Evolutionary conservation across 371 early-diverging fungal species (phyloP).

Genomic region (Rhizopus arrhizus): DNA sequence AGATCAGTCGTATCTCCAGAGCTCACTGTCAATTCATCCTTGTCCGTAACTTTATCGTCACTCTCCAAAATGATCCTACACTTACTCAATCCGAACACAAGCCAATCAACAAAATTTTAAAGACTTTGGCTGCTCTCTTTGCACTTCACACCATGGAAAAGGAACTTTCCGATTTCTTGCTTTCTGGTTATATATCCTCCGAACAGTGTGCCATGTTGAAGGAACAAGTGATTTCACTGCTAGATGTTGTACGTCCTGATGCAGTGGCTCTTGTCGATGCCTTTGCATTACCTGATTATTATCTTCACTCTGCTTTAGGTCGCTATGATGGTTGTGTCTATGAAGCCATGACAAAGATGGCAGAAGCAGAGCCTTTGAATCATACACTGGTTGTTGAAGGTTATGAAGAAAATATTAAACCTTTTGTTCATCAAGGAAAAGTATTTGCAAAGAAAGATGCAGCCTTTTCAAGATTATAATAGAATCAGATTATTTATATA

Average conservation of each 20-base stretch:
- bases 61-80: slow-evolving; percentile 43
- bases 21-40: slow-evolving; percentile 72
- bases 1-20: slow-evolving; percentile 62
- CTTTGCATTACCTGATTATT: slow-evolving; percentile 76
- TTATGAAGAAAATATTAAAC: slow-evolving; percentile 62
- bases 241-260: slow-evolving; percentile 67
- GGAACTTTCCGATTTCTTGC: slow-evolving; percentile 67
- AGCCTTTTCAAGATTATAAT: background rate
- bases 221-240: slow-evolving; percentile 47
- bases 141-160: slow-evolving; percentile 70
- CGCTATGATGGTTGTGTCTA: slow-evolving; percentile 77
- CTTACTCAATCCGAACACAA: slow-evolving; percentile 36
- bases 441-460: slow-evolving; percentile 7
- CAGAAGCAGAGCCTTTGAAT: slow-evolving; percentile 71
- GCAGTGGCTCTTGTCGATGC: slow-evolving; percentile 78
- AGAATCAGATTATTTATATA: slow-evolving; percentile 20
- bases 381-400: slow-evolving; percentile 60
- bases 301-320: slow-evolving; percentile 77
- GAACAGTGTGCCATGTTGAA: slow-evolving; percentile 58
- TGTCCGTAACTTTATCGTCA: slow-evolving; percentile 58
- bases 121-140: slow-evolving; percentile 48
- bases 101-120: slow-evolving; percentile 39
- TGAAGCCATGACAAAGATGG: slow-evolving; percentile 70
- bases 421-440: slow-evolving; percentile 39
- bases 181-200: slow-evolving; percentile 50